Evolutionary conservation across 768 basidiomycete genomes (phyloP), one percentile per base, ranked within the genome.

Genomic region (Naganishia randhawae): DNA sequence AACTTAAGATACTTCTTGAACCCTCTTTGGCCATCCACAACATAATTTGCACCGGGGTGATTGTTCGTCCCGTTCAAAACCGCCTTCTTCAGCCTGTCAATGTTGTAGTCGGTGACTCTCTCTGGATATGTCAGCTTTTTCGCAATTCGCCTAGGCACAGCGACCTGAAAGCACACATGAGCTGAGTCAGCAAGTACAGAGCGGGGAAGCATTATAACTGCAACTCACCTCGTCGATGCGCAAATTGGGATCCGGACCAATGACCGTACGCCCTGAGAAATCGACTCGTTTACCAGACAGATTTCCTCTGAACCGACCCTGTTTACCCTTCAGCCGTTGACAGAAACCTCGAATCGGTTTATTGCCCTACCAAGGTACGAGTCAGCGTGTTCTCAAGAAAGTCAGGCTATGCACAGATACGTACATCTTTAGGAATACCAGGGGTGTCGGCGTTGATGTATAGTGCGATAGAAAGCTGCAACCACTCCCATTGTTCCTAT

Each of bases 251-350:
- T 99, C 96, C 0, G 96, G 96, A 1, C 93, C 95, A 76, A 99
- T 99, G 79, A 99, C 96, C 8, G 96, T 99, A 73, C 96, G 89
- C 6, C 88, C 95, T 0, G 94, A 97, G 78, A 98, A 98, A 78
- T 99, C 96, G 71, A 99, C 96, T 79, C 96, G 92, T 80, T 99
- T 99, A 71, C 96, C 96, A 0, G 94, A 97, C 9, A 99, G 84
- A 77, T 99, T 99, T 25, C 96, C 96, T 78, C 96, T 86, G 82
- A 99, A 98, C 53, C 96, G 93, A 74, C 96, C 96, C 78, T 98
- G 95, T 77, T 99, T 99, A 41, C 96, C 96, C 82, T 99, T 99
- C 57, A 99, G 82, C 3, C 96, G 90, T 75, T 99, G 96, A 51
- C 95, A 95, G 77, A 98, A 95, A 17, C 96, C 96, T 65, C 96